Conservation (phyloP, 2,329 filamentous ascomycete species). For the Stylonectria norvegica region DNA sequence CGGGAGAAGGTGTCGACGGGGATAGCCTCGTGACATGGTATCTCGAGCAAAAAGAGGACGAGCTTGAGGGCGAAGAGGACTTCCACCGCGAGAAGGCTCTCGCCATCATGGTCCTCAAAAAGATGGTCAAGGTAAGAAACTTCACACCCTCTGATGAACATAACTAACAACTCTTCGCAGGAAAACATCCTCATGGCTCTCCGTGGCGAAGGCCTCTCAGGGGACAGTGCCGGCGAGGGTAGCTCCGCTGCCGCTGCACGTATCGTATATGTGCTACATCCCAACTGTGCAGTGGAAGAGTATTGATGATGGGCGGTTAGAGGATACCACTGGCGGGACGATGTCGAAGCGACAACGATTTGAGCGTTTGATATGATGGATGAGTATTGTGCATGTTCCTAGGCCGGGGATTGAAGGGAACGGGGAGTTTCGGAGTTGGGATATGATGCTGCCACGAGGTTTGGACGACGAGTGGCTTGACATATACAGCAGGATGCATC, state of each 20-base stretch:
- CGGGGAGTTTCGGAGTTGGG: conserved; percentile 1
- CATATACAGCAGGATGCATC: no score
- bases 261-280: conserved; percentile 84
- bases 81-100: conserved; percentile 71
- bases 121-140: conserved; percentile 85
- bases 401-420: neutral
- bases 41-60: conserved; percentile 82
- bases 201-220: conserved; percentile 56
- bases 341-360: no score
- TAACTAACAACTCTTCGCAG: conserved; percentile 43
- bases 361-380: neutral
- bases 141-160: conserved; percentile 12
- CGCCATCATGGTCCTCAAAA: conserved; percentile 82
- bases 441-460: no score
- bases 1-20: conserved; percentile 79
- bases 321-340: no score
- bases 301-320: no score
- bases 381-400: neutral
- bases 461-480: no score
- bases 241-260: conserved; percentile 35
- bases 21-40: conserved; percentile 85
- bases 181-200: conserved; percentile 88
- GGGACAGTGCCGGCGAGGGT: conserved; percentile 43
- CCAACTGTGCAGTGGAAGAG: conserved; percentile 83
- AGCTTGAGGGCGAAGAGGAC: conserved; percentile 77